Percentiles rank a stretch among this genome's conserved stretches.
Evolutionary conservation across 768 basidiomycete species (phyloP).

Genomic region (Boletus eberwhitei): DNA sequence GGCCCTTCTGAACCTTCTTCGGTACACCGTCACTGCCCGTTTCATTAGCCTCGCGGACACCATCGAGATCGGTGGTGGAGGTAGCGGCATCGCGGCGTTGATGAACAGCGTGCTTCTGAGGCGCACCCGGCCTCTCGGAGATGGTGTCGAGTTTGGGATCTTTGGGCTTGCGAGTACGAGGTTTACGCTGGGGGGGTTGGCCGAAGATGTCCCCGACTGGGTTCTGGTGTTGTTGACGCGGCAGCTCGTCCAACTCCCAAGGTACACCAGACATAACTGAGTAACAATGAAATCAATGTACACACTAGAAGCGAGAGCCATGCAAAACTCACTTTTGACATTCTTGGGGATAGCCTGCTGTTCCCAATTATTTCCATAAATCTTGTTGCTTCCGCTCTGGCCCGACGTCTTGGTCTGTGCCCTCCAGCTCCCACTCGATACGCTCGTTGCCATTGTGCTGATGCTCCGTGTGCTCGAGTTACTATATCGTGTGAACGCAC

Average conservation of each 20-base stretch:
- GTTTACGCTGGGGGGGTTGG: conserved; percentile 53
- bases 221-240: conserved; percentile 60
- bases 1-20: conserved; percentile 84
- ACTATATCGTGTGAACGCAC: conserved; percentile 77
- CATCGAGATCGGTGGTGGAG: conserved; percentile 68
- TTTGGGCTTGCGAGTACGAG: conserved; percentile 64
- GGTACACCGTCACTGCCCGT: conserved; percentile 40
- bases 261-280: conserved; percentile 76
- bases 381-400: conserved; percentile 15
- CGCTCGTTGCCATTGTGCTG: conserved; percentile 78
- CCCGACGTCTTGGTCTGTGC: conserved; percentile 33
- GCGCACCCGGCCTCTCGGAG: conserved; percentile 56
- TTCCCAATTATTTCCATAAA: conserved; percentile 18
- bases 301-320: neutral
- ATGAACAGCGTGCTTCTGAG: conserved; percentile 44
- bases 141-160: conserved; percentile 71
- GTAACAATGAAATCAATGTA: conserved; percentile 2
- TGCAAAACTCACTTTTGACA: conserved; percentile 69
- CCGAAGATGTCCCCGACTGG: conserved; percentile 64
- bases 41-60: conserved; percentile 25
- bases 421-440: conserved; percentile 74
- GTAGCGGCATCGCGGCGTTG: conserved; percentile 62
- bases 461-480: conserved; percentile 66
- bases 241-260: conserved; percentile 68
- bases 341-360: conserved; percentile 53